Evolutionary conservation across 805 yeast species (phyloP).

Genomic region (Metschnikowia rubicola): DNA sequence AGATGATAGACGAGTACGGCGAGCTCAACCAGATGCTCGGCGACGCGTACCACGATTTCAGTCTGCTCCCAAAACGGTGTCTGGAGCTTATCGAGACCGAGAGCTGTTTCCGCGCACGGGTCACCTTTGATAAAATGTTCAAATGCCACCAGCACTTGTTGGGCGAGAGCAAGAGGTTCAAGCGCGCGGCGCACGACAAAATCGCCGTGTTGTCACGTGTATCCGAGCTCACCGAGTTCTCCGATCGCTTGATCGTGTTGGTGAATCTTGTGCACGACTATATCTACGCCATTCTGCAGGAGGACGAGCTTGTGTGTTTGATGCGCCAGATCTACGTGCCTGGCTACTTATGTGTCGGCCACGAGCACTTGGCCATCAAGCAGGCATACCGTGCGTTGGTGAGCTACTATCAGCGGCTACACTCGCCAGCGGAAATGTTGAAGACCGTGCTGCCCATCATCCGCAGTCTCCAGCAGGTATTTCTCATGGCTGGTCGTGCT

Average conservation of each 20-base stretch:
- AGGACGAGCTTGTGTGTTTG: constrained; percentile 12
- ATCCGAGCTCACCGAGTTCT: constrained; percentile 8
- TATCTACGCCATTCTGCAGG: constrained; percentile 7
- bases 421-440: constrained; percentile 6
- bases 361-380: constrained; percentile 9
- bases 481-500: constrained; percentile 7
- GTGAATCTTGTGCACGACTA: constrained; percentile 10
- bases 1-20: constrained; percentile 2
- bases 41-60: constrained; percentile 10
- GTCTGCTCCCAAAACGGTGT: constrained; percentile 9
- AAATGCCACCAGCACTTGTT: constrained; percentile 12
- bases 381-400: constrained; percentile 9
- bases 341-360: constrained; percentile 9
- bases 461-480: constrained; percentile 7
- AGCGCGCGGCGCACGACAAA: constrained; percentile 1
- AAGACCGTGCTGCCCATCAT: constrained; percentile 5
- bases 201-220: constrained; percentile 6
- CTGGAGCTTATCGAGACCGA: constrained; percentile 11
- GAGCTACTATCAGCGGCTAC: constrained; percentile 5
- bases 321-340: constrained; percentile 6
- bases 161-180: constrained; percentile 4
- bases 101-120: constrained; percentile 12
- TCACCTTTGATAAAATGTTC: constrained; percentile 12
- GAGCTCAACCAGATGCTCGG: constrained; percentile 8
- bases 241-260: constrained; percentile 7